A percentile compares a stretch with the other conserved stretches of the same genome.
phyloP scores from a whole-genome alignment of 371 early-diverging fungal genomes.

The Mortierella sp. region DNA sequence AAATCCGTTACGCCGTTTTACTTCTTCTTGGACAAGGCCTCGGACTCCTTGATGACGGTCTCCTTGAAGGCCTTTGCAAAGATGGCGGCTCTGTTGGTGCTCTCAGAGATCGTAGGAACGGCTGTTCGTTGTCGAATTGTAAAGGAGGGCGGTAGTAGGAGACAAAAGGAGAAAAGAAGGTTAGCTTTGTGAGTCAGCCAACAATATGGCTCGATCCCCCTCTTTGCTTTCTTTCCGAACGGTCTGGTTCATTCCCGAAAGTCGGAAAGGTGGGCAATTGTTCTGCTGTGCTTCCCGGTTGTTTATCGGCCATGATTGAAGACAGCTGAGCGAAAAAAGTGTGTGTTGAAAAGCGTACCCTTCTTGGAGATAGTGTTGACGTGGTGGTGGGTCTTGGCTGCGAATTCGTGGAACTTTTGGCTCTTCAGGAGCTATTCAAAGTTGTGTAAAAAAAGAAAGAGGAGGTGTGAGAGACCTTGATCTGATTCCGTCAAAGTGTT shows the following conservation, averaged over 20 bases:
- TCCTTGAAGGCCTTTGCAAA: constrained; percentile 58
- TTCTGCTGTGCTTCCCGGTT: no score
- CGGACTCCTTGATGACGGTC: constrained; percentile 57
- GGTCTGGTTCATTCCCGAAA: background rate
- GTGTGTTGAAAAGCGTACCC: constrained; percentile 12
- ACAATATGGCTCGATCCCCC: background rate
- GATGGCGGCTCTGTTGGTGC: constrained; percentile 43
- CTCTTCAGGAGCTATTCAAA: constrained; percentile 43
- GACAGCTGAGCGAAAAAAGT: background rate
- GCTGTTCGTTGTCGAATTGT: background rate
- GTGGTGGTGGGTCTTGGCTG: constrained; percentile 55
- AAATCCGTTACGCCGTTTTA: constrained; percentile 26
- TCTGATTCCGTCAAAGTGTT: no score
- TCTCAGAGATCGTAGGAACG: constrained; percentile 38
- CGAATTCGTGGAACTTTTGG: constrained; percentile 55
- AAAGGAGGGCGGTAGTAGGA: background rate
- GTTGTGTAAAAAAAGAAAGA: background rate
- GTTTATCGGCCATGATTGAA: no score
- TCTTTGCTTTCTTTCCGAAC: background rate
- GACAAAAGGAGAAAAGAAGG: background rate
- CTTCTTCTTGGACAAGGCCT: constrained; percentile 53
- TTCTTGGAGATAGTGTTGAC: constrained; percentile 46
- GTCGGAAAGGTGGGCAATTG: background rate
- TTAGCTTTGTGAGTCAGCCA: background rate
- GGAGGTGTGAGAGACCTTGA: no score